phyloP scores from a whole-genome alignment of 1,284 basidiomycete species.

The Irpex sp. region DNA sequence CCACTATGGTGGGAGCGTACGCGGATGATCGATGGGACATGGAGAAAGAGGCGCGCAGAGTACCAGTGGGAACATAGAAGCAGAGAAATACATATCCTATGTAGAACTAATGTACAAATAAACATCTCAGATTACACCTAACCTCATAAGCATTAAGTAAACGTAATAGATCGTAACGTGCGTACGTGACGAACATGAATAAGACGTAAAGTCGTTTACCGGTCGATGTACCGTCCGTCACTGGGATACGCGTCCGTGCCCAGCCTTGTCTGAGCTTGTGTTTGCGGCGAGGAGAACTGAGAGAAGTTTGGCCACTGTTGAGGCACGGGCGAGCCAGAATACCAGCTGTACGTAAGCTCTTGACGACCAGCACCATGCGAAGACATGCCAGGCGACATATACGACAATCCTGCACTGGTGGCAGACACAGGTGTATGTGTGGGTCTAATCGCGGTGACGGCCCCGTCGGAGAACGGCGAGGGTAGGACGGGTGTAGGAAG shows the following conservation, averaged over 20 bases:
- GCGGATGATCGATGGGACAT: background rate
- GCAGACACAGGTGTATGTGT: conserved; percentile 8
- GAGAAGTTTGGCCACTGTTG: background rate
- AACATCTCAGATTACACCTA: background rate
- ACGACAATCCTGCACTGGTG: conserved; percentile 6
- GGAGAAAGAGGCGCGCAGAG: background rate
- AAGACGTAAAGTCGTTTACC: background rate
- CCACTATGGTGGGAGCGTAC: background rate
- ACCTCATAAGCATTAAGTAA: background rate
- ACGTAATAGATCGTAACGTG: background rate
- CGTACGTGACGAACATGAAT: background rate
- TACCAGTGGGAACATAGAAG: background rate
- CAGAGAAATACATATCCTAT: background rate
- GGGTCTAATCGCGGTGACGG: conserved; percentile 11
- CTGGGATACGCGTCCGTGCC: background rate
- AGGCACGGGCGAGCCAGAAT: conserved; percentile 7
- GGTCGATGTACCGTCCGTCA: background rate
- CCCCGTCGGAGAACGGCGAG: conserved; percentile 8
- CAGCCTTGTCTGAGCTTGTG: background rate
- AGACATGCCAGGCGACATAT: conserved; percentile 9
- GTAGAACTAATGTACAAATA: background rate
- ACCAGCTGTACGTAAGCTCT: conserved; percentile 12
- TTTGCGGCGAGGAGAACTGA: conserved; percentile 3
- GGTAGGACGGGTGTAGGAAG: background rate
- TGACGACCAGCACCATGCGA: conserved; percentile 12